Percentiles rank a stretch among this genome's conserved stretches.
These are phyloP conservation scores for Lactifluus echinatus DNA, from an alignment of 768 basidiomycete species.

Conservation along the genomic window DNA sequence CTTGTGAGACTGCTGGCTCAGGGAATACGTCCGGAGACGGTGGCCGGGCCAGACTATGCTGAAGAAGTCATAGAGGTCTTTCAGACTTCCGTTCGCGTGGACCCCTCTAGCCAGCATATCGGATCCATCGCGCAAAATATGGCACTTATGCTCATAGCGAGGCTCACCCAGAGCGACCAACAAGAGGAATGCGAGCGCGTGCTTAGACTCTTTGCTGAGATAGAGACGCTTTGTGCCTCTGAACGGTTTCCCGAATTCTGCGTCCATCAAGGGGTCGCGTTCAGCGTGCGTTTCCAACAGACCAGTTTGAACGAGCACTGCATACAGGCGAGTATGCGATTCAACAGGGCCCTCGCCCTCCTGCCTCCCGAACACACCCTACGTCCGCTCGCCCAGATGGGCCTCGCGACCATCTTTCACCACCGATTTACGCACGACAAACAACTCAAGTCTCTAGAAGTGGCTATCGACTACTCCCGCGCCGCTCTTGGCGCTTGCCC, in stretches of 20 bases:
- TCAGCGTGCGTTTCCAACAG: not conserved
- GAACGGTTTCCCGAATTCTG: not conserved
- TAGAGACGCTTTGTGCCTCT: not conserved
- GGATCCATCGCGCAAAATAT: not conserved
- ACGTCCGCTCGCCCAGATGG: not conserved
- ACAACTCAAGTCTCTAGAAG: not conserved
- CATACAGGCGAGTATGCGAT: not conserved
- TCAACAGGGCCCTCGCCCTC: not conserved
- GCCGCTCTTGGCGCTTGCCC: not conserved
- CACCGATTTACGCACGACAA: slow-evolving; percentile 2
- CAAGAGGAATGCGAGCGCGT: not conserved
- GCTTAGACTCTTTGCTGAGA: not conserved
- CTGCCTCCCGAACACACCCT: not conserved
- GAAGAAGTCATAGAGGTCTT: not conserved
- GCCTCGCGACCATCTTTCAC: not conserved
- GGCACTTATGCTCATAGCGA: not conserved
- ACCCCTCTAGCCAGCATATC: not conserved
- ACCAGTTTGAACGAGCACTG: not conserved
- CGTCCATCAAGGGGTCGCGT: not conserved
- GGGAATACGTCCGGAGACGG: not conserved
- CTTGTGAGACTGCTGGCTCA: not conserved
- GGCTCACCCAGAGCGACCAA: not conserved
- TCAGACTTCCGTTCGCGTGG: not conserved
- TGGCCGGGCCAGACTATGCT: not conserved
- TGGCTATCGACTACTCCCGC: not conserved